Conservation (phyloP, 1,284 basidiomycete species). For the Vanrija humicola region DNA sequence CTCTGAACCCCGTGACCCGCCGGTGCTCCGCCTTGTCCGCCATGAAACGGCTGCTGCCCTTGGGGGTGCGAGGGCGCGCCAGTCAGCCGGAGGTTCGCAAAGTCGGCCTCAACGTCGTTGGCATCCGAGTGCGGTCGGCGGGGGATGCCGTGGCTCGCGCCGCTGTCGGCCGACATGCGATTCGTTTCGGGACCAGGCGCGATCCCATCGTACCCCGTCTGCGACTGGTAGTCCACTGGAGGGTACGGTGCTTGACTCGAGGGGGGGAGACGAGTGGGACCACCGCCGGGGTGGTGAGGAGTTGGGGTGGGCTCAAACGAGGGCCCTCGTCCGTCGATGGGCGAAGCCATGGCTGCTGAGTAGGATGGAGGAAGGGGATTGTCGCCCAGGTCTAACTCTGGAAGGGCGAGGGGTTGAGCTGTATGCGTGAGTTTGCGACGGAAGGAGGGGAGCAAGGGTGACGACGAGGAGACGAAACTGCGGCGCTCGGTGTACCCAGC, state of each 20-base stretch:
- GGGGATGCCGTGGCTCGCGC: slow-evolving; percentile 2
- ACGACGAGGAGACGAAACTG: neutral
- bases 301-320: neutral
- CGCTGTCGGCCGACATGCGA: slow-evolving; percentile 23
- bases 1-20: neutral
- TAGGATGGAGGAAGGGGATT: slow-evolving; percentile 12
- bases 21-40: too few species aligned
- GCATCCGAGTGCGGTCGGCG: slow-evolving; percentile 38
- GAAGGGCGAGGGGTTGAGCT: slow-evolving; percentile 11
- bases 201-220: slow-evolving; percentile 6
- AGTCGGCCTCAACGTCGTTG: slow-evolving; percentile 30
- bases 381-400: slow-evolving; percentile 8
- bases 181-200: slow-evolving; percentile 14
- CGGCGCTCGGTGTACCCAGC: too few species aligned
- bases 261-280: slow-evolving; percentile 7
- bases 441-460: neutral
- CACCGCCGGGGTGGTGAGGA: too few species aligned
- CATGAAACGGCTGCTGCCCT: slow-evolving; percentile 2
- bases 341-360: neutral
- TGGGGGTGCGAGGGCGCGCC: slow-evolving; percentile 8
- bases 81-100: slow-evolving; percentile 33
- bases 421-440: neutral
- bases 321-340: neutral
- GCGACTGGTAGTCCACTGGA: slow-evolving; percentile 38
- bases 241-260: slow-evolving; percentile 34